phyloP scores from a whole-genome alignment of 2,329 filamentous ascomycete genomes.

The Lomentospora prolificans region DNA sequence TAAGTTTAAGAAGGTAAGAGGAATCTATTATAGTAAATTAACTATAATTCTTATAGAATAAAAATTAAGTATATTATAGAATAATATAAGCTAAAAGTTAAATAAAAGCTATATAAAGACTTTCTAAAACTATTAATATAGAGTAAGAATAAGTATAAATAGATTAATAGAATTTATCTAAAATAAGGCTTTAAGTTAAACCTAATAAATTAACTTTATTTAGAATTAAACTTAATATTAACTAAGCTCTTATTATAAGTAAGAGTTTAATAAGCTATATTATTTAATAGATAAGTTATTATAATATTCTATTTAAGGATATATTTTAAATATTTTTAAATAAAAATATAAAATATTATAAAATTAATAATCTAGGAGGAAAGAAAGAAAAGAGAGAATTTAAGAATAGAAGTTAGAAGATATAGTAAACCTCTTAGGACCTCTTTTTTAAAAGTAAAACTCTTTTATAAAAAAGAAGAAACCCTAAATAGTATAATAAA shows the following conservation, averaged over 20 bases:
- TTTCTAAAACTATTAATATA: conserved; percentile 6
- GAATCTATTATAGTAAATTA: background rate
- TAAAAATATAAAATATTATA: background rate
- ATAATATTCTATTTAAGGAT: conserved; percentile 7
- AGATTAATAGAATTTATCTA: conserved; percentile 4
- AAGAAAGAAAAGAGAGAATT: no score
- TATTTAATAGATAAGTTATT: no score
- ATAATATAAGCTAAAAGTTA: conserved; percentile 2
- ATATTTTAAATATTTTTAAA: background rate
- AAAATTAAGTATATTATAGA: background rate
- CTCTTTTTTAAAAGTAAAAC: background rate
- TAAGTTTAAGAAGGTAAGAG: background rate
- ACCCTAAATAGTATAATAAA: background rate
- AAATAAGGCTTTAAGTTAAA: background rate
- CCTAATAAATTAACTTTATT: background rate
- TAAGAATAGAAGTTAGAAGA: no score
- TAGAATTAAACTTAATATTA: background rate
- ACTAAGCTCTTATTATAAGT: conserved; percentile 3
- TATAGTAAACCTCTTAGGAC: no score
- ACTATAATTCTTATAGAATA: background rate
- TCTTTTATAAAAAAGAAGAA: no score
- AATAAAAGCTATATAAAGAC: background rate
- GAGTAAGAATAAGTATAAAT: background rate
- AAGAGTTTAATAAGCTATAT: background rate
- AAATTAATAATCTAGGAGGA: background rate